These are phyloP conservation scores for Prunus mume DNA, from an alignment of 306 rosid genomes.

Conservation along the genomic window DNA sequence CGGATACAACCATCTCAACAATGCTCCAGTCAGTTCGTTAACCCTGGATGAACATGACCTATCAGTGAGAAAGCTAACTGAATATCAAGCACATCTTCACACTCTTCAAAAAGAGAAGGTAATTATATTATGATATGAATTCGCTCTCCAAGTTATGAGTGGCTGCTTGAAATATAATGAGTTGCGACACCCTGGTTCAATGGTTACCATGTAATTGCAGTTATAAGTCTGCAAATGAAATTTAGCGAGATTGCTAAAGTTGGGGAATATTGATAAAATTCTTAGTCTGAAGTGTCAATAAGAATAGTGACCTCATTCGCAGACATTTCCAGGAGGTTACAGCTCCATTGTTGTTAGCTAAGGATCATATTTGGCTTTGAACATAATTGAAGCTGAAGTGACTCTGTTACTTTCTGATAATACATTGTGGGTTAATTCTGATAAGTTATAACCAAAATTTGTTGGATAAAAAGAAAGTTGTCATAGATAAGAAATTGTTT, in stretches of 20 bases:
- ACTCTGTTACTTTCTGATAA: background rate
- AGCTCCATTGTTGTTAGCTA: background rate
- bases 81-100: slow-evolving; percentile 71
- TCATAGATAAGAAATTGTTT: background rate
- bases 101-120: slow-evolving; percentile 93
- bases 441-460: background rate
- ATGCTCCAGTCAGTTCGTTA: slow-evolving; percentile 25
- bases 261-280: background rate
- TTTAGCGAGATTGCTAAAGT: background rate
- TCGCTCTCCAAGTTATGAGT: slow-evolving; percentile 8
- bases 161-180: slow-evolving; percentile 11
- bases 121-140: slow-evolving; percentile 11
- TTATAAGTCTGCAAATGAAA: background rate
- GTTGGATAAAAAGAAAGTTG: background rate
- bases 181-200: slow-evolving; percentile 4
- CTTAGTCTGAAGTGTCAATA: background rate
- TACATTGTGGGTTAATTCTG: background rate
- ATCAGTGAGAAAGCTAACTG: slow-evolving; percentile 82
- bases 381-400: background rate
- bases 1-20: slow-evolving; percentile 47
- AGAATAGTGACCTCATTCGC: background rate
- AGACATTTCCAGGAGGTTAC: background rate
- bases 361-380: background rate
- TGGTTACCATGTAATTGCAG: background rate
- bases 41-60: slow-evolving; percentile 65